phyloP scores from a whole-genome alignment of 331 rosid species.

The Ulmus americana region DNA sequence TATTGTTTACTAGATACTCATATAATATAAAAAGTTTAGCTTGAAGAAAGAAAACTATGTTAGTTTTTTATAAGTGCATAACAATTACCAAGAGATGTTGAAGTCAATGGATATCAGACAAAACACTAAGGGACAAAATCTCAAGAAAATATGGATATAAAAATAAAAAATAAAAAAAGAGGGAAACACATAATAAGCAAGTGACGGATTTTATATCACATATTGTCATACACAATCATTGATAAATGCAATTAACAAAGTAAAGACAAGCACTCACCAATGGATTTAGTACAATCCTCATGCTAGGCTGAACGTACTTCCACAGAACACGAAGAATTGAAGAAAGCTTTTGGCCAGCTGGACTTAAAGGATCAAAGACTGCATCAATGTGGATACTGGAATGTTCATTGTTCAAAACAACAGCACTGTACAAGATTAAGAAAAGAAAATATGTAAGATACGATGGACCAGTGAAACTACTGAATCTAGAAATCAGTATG shows the following conservation, averaged over 20 bases:
- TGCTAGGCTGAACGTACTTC: conserved; percentile 83
- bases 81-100: too few species aligned
- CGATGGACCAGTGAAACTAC: conserved; percentile 10
- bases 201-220: neutral
- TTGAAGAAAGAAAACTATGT: neutral
- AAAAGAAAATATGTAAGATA: conserved; percentile 20
- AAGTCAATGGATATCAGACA: neutral
- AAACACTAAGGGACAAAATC: neutral
- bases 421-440: conserved; percentile 63
- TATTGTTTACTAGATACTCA: too few species aligned
- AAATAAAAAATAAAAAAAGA: conserved; percentile 6
- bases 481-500: neutral
- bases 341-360: conserved; percentile 80
- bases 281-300: conserved; percentile 93
- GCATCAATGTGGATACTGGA: conserved; percentile 88
- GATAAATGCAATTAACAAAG: conserved; percentile 10
- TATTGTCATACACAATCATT: neutral
- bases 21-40: too few species aligned
- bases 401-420: conserved; percentile 55
- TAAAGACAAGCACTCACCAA: conserved; percentile 53
- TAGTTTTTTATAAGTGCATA: neutral
- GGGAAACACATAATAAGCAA: neutral
- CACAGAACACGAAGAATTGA: conserved; percentile 74
- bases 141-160: neutral
- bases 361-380: conserved; percentile 90